Base-by-base conservation (phyloP, 306 rosid genomes). In the Prunus mongolica region DNA sequence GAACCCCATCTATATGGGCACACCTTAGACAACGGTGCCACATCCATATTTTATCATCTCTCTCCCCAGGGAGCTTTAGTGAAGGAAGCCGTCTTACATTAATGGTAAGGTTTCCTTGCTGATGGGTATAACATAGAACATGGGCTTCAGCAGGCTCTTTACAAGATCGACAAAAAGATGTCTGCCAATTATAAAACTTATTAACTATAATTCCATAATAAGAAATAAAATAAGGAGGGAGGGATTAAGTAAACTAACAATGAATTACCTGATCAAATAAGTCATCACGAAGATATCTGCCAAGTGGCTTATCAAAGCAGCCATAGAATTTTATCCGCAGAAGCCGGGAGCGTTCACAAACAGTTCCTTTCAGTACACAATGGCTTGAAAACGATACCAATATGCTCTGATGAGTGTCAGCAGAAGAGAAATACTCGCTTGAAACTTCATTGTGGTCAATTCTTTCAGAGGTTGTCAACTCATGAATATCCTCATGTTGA, bases 1-100 rank as follows among this genome's bases (percentile, higher is more conserved):
- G 99, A 82, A 96, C 94, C 84, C 97, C 98, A 84, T 87, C 96
- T 65, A 83, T 77, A 72, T 72, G 84, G 64, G 97, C 91, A 75
- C 99, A 96, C 83, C 82, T 91, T 46, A 96, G 77, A 77, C 99
- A 96, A 19, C 99, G 91, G 75, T 96, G 99, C 99, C 99, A 96
- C 99, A 96, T 96, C 99, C 99, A 96, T 79, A 93, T 91, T 84
- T 89, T 92, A 46, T 94, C 98, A 71, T 96, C 99, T 67, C 82
- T 85, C 80, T 91, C 97, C 65, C 99, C 99, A 2, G 97, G 94
- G 62, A 96, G 86, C 84, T 78, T 96, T 72, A 91, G 62, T n/a
- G 91, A 82, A 46, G 93, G 88, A 81, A 96, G 96, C 71, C 94
- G 85, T 79, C 76, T 86, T 67, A 91, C 98, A 81, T 93, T 93